Percentiles rank a stretch among this genome's conserved stretches.
Evolutionary conservation across 2,329 filamentous ascomycete species (phyloP).

Genomic region (Microdochium trichocladiopsis): DNA sequence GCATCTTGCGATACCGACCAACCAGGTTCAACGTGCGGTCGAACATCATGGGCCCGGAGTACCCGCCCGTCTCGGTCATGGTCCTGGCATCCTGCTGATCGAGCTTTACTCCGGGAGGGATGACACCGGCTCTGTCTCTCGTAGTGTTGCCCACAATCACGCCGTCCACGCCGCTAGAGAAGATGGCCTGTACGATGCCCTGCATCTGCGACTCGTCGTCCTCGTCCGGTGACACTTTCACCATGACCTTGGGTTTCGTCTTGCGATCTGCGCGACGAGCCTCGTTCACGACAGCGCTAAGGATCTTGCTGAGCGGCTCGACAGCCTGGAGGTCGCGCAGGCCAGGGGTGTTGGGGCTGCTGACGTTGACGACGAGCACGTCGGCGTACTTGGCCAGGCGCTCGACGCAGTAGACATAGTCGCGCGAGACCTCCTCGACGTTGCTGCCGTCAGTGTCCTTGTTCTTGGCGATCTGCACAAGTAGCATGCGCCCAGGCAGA

Average conservation of each 20-base stretch:
- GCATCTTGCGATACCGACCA: constrained; percentile 64
- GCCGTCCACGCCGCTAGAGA: constrained; percentile 80
- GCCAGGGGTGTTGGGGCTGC: constrained; percentile 91
- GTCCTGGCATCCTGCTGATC: constrained; percentile 58
- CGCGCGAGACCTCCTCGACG: constrained; percentile 70
- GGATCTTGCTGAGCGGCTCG: constrained; percentile 72
- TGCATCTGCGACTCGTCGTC: constrained; percentile 77
- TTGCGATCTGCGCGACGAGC: constrained; percentile 63
- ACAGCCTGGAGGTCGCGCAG: constrained; percentile 79
- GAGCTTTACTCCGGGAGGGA: constrained; percentile 61
- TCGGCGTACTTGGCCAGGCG: constrained; percentile 83
- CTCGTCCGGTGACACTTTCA: constrained; percentile 96
- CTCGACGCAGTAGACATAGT: constrained; percentile 86
- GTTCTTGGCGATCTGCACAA: constrained; percentile 96
- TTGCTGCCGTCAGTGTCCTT: constrained; percentile 83
- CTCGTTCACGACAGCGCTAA: constrained; percentile 76
- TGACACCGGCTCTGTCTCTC: constrained; percentile 65
- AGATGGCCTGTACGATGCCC: constrained; percentile 82
- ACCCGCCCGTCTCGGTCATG: constrained; percentile 75
- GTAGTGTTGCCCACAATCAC: constrained; percentile 98
- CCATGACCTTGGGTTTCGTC: constrained; percentile 79
- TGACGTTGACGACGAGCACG: constrained; percentile 96
- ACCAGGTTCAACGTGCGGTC: constrained; percentile 73
- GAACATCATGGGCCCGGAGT: constrained; percentile 87
- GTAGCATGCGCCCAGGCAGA: constrained; percentile 65